Conservation (phyloP, 352 stramenopile species). For the Phytopythium ostracodes region DNA sequence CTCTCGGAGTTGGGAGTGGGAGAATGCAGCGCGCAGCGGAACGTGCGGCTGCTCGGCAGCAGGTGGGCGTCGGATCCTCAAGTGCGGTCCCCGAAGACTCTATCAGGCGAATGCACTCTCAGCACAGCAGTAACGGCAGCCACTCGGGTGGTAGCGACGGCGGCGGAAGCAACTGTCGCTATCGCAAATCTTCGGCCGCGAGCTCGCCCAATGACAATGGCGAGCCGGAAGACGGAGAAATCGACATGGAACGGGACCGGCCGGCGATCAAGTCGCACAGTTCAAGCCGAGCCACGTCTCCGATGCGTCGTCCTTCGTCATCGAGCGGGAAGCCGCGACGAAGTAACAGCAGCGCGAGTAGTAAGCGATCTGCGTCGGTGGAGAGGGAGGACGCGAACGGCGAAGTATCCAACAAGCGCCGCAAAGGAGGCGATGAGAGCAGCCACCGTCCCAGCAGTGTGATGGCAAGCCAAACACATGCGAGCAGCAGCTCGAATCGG, state of each 20-base stretch:
- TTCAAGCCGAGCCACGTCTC: constrained; percentile 15
- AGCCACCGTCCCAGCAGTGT: constrained; percentile 26
- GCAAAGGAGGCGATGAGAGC: constrained; percentile 12
- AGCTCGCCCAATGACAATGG: constrained; percentile 22
- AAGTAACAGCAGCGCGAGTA: constrained; percentile 10
- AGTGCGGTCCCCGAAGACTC: constrained; percentile 28
- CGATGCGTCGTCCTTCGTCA: constrained; percentile 14
- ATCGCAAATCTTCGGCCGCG: constrained; percentile 29
- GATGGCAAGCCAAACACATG: constrained; percentile 7
- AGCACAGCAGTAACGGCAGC: constrained; percentile 12
- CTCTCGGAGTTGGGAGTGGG: constrained; percentile 12
- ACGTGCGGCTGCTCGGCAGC: constrained; percentile 45
- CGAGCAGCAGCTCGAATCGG: background rate
- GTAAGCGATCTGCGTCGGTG: constrained; percentile 38
- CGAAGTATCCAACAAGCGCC: constrained; percentile 24
- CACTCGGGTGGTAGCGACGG: constrained; percentile 16
- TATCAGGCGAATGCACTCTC: constrained; percentile 30
- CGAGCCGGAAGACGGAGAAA: constrained; percentile 54
- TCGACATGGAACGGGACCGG: constrained; percentile 19
- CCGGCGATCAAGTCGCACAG: constrained; percentile 10
- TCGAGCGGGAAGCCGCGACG: constrained; percentile 8
- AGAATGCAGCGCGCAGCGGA: constrained; percentile 67
- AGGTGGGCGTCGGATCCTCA: constrained; percentile 20
- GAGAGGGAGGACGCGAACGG: constrained; percentile 21
- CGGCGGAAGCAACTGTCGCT: constrained; percentile 2